Evolutionary conservation across 441 rosid genomes (phyloP).

Genomic region (Pelargonium cotyledonis): DNA sequence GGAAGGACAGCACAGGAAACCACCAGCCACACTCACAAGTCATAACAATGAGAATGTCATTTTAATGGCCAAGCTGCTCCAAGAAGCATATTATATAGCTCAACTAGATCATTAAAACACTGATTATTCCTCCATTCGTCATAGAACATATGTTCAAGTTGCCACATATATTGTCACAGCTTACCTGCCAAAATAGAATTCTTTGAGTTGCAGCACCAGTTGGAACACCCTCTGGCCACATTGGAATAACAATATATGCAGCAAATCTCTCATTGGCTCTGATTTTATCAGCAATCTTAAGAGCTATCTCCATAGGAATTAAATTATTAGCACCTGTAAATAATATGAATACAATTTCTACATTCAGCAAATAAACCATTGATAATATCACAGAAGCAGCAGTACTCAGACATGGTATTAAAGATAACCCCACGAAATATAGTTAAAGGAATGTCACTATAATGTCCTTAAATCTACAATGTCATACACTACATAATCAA

Average conservation of each 20-base stretch:
- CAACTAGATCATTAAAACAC: no score
- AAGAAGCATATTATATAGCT: no score
- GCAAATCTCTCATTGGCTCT: slow-evolving; percentile 86
- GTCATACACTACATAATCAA: no score
- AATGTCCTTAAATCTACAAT: no score
- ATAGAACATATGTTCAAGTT: slow-evolving; percentile 12
- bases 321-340: slow-evolving; percentile 82
- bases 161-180: slow-evolving; percentile 7
- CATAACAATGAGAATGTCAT: background rate
- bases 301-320: slow-evolving; percentile 97
- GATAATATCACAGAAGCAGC: background rate
- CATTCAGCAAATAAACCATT: slow-evolving; percentile 6
- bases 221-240: slow-evolving; percentile 99
- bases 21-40: background rate
- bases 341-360: slow-evolving; percentile 3
- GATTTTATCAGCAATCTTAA: slow-evolving; percentile 86
- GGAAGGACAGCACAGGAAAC: background rate
- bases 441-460: no score
- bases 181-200: slow-evolving; percentile 96
- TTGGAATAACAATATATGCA: slow-evolving; percentile 86
- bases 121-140: background rate
- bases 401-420: background rate
- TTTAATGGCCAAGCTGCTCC: no score
- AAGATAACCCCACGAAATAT: background rate
- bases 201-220: slow-evolving; percentile 83